Conservation (phyloP, 2,329 filamentous ascomycete genomes). For the Neofusicoccum parvum region DNA sequence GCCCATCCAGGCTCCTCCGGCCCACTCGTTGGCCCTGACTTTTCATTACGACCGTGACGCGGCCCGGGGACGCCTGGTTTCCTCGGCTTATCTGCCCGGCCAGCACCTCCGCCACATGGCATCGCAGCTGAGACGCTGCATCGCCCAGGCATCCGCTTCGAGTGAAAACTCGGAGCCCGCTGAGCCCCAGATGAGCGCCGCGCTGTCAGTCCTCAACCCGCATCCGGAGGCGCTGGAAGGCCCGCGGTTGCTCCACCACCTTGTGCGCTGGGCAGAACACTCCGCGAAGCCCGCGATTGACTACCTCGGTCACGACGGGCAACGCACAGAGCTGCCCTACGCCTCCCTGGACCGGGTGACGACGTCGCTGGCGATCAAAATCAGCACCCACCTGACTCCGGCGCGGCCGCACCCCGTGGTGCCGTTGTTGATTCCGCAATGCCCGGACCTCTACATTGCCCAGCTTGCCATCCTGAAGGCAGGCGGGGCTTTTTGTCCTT, state of each 20-base stretch:
- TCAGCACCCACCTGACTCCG: slow-evolving; percentile 41
- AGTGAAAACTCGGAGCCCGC: neutral
- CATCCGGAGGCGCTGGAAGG: slow-evolving; percentile 56
- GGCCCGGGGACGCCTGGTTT: neutral
- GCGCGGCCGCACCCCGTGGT: slow-evolving; percentile 55
- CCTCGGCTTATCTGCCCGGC: slow-evolving; percentile 14
- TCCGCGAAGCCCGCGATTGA: slow-evolving; percentile 60
- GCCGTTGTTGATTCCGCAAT: slow-evolving; percentile 77
- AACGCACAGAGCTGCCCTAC: slow-evolving; percentile 60
- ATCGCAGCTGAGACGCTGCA: slow-evolving; percentile 20
- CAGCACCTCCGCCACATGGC: slow-evolving; percentile 21
- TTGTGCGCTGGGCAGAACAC: slow-evolving; percentile 55
- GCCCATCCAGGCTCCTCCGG: slow-evolving; percentile 1
- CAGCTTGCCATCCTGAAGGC: slow-evolving; percentile 77
- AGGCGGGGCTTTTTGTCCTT: slow-evolving; percentile 82
- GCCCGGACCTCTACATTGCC: slow-evolving; percentile 74
- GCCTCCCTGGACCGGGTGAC: slow-evolving; percentile 62
- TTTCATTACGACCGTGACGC: slow-evolving; percentile 15
- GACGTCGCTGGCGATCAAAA: slow-evolving; percentile 56
- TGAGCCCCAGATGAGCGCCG: neutral
- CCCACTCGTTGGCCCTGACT: slow-evolving; percentile 5
- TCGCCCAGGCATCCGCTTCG: slow-evolving; percentile 7
- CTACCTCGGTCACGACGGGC: slow-evolving; percentile 56
- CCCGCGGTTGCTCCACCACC: slow-evolving; percentile 60
- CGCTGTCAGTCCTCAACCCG: slow-evolving; percentile 61